Conservation (phyloP, 768 basidiomycete genomes). For the Hericium rajendrae region DNA sequence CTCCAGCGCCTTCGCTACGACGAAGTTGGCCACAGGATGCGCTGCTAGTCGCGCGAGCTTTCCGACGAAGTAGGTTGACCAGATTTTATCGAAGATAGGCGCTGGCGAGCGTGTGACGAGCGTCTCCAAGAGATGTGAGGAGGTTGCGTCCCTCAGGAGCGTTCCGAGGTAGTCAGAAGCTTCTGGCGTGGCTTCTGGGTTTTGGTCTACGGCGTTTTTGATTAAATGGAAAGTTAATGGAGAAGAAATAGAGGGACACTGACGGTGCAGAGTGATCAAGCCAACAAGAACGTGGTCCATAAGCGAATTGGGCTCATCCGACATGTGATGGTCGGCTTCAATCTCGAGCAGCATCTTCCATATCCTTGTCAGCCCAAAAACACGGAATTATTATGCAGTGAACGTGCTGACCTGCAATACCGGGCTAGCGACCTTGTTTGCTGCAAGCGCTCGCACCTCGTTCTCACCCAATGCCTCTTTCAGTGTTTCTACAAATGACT, state of each 20-base stretch:
- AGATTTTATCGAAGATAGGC: slow-evolving; percentile 53
- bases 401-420: slow-evolving; percentile 47
- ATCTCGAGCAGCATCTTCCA: slow-evolving; percentile 74
- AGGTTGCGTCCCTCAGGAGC: slow-evolving; percentile 75
- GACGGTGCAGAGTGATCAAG: slow-evolving; percentile 56
- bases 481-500: slow-evolving; percentile 40
- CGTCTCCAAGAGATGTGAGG: slow-evolving; percentile 85
- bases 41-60: slow-evolving; percentile 61
- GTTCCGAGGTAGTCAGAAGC: slow-evolving; percentile 74
- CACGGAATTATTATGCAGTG: slow-evolving; percentile 1
- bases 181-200: slow-evolving; percentile 29
- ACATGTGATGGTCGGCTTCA: slow-evolving; percentile 58
- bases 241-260: slow-evolving; percentile 19
- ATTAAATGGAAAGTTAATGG: no score
- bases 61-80: slow-evolving; percentile 72
- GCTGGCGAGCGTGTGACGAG: slow-evolving; percentile 56
- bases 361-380: not conserved
- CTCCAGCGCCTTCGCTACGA: slow-evolving; percentile 70
- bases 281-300: slow-evolving; percentile 78
- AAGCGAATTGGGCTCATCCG: slow-evolving; percentile 55
- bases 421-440: slow-evolving; percentile 69
- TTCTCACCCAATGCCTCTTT: slow-evolving; percentile 49
- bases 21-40: slow-evolving; percentile 94
- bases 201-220: slow-evolving; percentile 25
- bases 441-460: slow-evolving; percentile 69